Evolutionary conservation across 495 filamentous ascomycete species (phyloP), one percentile per base, ranked within the genome.

Genomic region (Sabuloglossum arenarium): DNA sequence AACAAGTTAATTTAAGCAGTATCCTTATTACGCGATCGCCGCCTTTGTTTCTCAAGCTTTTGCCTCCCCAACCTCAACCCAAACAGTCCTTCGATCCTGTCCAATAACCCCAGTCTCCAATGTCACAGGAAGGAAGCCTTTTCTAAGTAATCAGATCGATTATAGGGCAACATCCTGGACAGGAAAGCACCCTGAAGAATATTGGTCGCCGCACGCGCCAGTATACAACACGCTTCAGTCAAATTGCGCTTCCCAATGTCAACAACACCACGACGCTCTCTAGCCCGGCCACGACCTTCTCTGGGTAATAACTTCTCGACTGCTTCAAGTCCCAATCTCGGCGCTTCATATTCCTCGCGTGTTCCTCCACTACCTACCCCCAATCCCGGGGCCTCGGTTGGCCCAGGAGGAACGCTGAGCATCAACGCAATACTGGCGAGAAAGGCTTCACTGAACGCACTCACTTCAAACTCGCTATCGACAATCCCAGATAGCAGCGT

Each of bases 381-480:
- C 23, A 51, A 29, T 23, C 47, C 28, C 16, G 47, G 47, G 28
- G 47, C 47, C n/a, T 29, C 47, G 28, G 12, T 29, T 30, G 25
- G 47, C 21, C 14, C 25, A 51, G 47, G 47, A 51, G 47, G 24
- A 27, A 16, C 34, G n/a, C 27, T 56, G 23, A 56, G 37, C 37
- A 25, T 21, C 1, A 56, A 43, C 37, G 54, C 34, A 1, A 56
- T 56, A 23, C n/a, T 56, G 5, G 54, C 54, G 27, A 34, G 54
- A n/a, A 56, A 56, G 24, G 54, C 54, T 21, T 56, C 54, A 28
- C 39, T 56, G 21, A 56, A 56, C 42, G 34, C 32, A 43, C 54
- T 56, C 8, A 56, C 54, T 2, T 43, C 54, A 4, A 47, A 47
- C 42, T 56, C 54, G 24, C 37, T 43, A 19, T 43, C 54, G 9